Base-by-base conservation (phyloP, 148 eudicot species). In the Tetragonia tetragonoides region DNA sequence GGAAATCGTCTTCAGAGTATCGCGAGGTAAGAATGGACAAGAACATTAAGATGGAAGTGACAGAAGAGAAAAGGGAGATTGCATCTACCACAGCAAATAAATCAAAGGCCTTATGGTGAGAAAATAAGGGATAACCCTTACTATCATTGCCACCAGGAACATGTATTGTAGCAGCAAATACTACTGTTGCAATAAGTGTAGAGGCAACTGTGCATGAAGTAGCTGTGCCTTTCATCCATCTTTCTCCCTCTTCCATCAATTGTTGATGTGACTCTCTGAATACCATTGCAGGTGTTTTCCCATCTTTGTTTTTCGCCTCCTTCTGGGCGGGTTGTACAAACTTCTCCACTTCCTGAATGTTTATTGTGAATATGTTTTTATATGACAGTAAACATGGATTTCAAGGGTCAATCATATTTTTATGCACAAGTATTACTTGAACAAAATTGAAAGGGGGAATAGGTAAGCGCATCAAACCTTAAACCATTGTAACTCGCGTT, bases 401-500 rank as follows among this genome's bases (percentile, higher is more conserved):
- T 49, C 10, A 10, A 8, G 3, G 7, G 14, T 6, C 5, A 49
- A 49, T 8, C 14, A 10, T 49, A 49, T 0, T 10, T 49, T 49
- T 1, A 49, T 6, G 0, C 16, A 28, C 11, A 14, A 28, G 4
- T 0, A 63, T 47, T n/a, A 15, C 8, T 17, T 0, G 11, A 60
- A 28, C 17, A 62, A 51, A 8, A 17, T 7, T 12, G 10, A 5
- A 59, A 68, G 21, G 5, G 4, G 21, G 14, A 21, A 42, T 6
- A n/a, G 28, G 40, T 1, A 42, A 40, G 37, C 66, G 34, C 34
- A 28, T 0, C 34, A 40, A 0, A 83, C 85, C 82, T 75, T 47
- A 38, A 79, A 83, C 85, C 85, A 83, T 70, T 79, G 85, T 56
- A 79, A 24, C 46, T 83, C 85, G 0, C 77, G 85, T 60, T 79